Base-by-base conservation (phyloP, 805 yeast species). In the Lachancea meyersii region DNA sequence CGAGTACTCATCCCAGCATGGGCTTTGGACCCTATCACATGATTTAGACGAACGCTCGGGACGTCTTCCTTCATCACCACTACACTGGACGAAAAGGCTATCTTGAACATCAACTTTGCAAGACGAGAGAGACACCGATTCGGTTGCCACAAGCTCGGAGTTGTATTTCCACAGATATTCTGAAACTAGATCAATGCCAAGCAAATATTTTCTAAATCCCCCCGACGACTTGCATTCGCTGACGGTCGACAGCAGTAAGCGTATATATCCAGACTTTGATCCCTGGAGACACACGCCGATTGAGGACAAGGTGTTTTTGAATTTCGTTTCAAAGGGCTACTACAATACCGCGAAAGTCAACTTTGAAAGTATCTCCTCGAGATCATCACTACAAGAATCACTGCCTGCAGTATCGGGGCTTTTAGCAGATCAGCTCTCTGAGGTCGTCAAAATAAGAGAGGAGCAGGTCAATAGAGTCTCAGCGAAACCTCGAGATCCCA, bases 361-460 rank as follows among this genome's bases (percentile, higher is more conserved):
- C 41, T 61, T 62, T 40, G 67, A 62, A 38, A 61, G 63, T 31
- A 60, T 62, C 24, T 61, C 65, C 2, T 65, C 64, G n/a, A 54
- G 65, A 42, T 62, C 67, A 4, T 57, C 64, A 1, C 38, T 62
- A 10, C 64, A 58, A 39, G 64, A 57, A 35, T 58, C 65, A 1
- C 40, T 62, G 19, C 59, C 61, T 6, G 60, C 54, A 18, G 43
- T 60, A 4, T 59, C 67, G 3, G 51, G 48, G 35, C 52, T 53
- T 35, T 46, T 62, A 26, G 59, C 64, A 4, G 47, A 44, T 14
- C 63, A 58, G 35, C 53, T 62, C 31, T 52, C 60, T 8, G 47
- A 58, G 35, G 51, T 59, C 2, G 40, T 62, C 11, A 49, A 53
- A 3, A 54, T 60, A 11, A 52, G 67, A 44, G 67, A 62, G 41